Conservation (phyloP, 1,284 basidiomycete genomes). For the Melanopsichium pennsylvanicum region DNA sequence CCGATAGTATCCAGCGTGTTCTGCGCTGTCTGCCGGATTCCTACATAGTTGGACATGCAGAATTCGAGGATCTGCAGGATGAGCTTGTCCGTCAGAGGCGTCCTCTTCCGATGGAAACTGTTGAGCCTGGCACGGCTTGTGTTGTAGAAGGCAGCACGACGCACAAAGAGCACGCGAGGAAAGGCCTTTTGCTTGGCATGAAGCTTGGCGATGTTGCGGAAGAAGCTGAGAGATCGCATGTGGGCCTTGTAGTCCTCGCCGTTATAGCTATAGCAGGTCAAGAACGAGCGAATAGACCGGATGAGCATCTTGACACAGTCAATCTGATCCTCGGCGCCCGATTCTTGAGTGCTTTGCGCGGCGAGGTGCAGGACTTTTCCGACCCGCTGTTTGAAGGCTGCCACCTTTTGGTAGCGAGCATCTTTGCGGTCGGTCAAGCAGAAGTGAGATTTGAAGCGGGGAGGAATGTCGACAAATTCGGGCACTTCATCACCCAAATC, state of each 20-base stretch:
- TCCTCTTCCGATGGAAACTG: slow-evolving; percentile 80
- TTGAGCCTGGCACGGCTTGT: slow-evolving; percentile 76
- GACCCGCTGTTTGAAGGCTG: slow-evolving; percentile 73
- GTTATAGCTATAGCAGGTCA: slow-evolving; percentile 60
- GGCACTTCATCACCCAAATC: slow-evolving; percentile 74
- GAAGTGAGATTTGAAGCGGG: slow-evolving; percentile 72
- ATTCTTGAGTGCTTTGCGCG: slow-evolving; percentile 69
- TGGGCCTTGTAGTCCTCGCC: slow-evolving; percentile 63
- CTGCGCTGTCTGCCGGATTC: slow-evolving; percentile 74
- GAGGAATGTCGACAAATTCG: slow-evolving; percentile 71
- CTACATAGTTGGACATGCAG: slow-evolving; percentile 70
- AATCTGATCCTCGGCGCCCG: slow-evolving; percentile 84
- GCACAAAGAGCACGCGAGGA: slow-evolving; percentile 78
- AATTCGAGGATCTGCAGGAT: slow-evolving; percentile 81
- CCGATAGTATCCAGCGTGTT: slow-evolving; percentile 75
- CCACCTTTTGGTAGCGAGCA: slow-evolving; percentile 76
- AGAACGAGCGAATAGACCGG: slow-evolving; percentile 58
- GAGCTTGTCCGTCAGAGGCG: slow-evolving; percentile 80
- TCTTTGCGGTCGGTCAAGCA: slow-evolving; percentile 79
- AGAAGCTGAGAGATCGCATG: slow-evolving; percentile 50
- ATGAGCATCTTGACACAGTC: slow-evolving; percentile 77
- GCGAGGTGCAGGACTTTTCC: slow-evolving; percentile 78
- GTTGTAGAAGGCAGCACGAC: slow-evolving; percentile 76
- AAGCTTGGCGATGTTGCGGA: slow-evolving; percentile 68
- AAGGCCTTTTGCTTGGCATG: slow-evolving; percentile 79